These are phyloP conservation scores for Colletotrichum sp. DNA, from an alignment of 2,329 filamentous ascomycete genomes.

Conservation along the genomic window DNA sequence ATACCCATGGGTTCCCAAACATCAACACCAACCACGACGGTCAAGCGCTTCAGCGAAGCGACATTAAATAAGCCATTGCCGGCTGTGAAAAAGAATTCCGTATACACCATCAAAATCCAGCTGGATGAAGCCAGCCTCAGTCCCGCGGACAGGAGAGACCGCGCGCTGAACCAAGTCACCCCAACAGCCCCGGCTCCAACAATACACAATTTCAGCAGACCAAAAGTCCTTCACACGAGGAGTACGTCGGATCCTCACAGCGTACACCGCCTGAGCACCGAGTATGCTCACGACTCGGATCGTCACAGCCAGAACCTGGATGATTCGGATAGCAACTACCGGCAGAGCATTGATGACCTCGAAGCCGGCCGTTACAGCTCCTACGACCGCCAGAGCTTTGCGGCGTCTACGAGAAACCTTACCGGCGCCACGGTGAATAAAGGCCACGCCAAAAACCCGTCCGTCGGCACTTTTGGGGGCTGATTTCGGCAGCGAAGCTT, in stretches of 20 bases:
- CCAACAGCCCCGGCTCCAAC: neutral
- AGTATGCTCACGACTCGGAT: neutral
- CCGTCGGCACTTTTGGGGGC: slow-evolving; percentile 4
- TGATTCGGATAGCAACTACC: neutral
- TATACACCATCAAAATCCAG: slow-evolving; percentile 21
- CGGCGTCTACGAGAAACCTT: neutral
- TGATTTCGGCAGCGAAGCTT: neutral
- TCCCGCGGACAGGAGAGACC: slow-evolving; percentile 8
- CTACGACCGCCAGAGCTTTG: neutral
- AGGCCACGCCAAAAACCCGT: slow-evolving; percentile 2
- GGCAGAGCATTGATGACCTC: neutral
- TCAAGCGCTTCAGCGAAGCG: neutral
- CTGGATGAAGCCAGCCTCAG: slow-evolving; percentile 12
- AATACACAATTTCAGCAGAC: slow-evolving; percentile 7
- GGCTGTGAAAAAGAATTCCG: slow-evolving; percentile 8
- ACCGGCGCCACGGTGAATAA: neutral
- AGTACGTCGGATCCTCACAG: neutral
- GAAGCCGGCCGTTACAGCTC: neutral
- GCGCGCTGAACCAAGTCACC: neutral
- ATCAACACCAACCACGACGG: neutral
- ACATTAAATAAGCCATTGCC: slow-evolving; percentile 35
- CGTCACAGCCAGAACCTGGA: slow-evolving; percentile 4
- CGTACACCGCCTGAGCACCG: neutral
- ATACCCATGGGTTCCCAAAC: neutral
- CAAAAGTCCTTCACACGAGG: neutral